Conservation (phyloP, 495 filamentous ascomycete genomes). For the Penicillium cosmopolitanum region DNA sequence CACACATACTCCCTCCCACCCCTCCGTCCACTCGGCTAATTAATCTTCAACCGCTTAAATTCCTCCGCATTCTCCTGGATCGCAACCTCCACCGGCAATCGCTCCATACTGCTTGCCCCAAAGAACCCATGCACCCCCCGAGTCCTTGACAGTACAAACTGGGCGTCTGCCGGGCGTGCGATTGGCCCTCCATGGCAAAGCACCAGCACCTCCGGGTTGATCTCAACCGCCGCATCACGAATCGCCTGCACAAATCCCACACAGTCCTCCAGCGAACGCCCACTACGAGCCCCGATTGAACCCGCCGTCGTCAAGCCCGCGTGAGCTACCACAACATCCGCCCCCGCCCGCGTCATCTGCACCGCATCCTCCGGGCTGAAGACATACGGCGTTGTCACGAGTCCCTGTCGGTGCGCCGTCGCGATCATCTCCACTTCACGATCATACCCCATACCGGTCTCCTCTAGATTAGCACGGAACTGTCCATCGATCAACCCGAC, state of each 20-base stretch:
- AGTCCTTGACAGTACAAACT: slow-evolving; percentile 61
- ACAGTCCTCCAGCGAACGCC: slow-evolving; percentile 64
- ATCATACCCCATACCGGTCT: slow-evolving; percentile 70
- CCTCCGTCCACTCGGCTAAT: not conserved
- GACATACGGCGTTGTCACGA: slow-evolving; percentile 71
- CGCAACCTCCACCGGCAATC: slow-evolving; percentile 69
- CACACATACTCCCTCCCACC: not conserved
- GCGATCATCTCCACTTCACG: slow-evolving; percentile 67
- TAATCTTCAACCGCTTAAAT: slow-evolving; percentile 57
- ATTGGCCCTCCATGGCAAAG: slow-evolving; percentile 73
- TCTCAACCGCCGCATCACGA: slow-evolving; percentile 56
- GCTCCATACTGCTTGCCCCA: slow-evolving; percentile 72
- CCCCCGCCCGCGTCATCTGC: slow-evolving; percentile 64
- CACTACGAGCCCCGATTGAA: slow-evolving; percentile 62
- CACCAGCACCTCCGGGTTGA: slow-evolving; percentile 63
- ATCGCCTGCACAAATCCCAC: slow-evolving; percentile 63
- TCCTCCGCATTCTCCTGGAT: slow-evolving; percentile 61
- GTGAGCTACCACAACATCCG: slow-evolving; percentile 70
- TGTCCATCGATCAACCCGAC: slow-evolving; percentile 71
- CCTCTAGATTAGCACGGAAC: slow-evolving; percentile 68
- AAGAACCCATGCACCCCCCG: slow-evolving; percentile 71
- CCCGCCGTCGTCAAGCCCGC: slow-evolving; percentile 69
- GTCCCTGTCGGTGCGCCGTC: slow-evolving; percentile 55
- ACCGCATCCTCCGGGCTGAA: slow-evolving; percentile 62
- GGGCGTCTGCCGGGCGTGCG: slow-evolving; percentile 62